A percentile compares a stretch with the other conserved stretches of the same genome.
Conservation (phyloP, 192 early-diverging fungal genomes). For the Phycomyces nitens region DNA sequence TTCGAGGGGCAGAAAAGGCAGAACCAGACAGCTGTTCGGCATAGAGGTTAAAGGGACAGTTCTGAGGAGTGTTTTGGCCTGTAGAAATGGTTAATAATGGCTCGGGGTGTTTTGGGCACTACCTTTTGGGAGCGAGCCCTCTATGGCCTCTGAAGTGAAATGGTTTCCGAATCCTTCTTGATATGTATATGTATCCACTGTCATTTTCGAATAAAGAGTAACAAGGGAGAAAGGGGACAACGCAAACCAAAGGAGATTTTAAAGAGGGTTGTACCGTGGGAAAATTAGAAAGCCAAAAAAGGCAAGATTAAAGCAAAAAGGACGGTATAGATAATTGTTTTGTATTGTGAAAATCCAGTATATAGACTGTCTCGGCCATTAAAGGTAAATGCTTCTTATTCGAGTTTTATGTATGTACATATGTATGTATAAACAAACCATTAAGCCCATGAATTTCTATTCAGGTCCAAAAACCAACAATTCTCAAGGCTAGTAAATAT, state of each 20-base stretch:
- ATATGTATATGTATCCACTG: conserved; percentile 53
- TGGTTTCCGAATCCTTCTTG: conserved; percentile 86
- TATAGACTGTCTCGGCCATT: no score
- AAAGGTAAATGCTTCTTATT: no score
- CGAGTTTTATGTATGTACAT: no score
- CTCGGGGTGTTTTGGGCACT: background rate
- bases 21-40: conserved; percentile 94
- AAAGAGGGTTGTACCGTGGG: background rate
- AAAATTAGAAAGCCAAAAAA: background rate
- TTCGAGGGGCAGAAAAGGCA: conserved; percentile 81
- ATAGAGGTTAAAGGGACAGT: conserved; percentile 84
- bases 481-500: no score
- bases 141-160: conserved; percentile 79
- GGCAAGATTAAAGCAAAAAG: no score
- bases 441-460: no score
- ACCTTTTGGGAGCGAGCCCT: conserved; percentile 80
- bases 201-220: conserved; percentile 5
- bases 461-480: no score
- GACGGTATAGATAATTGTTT: no score
- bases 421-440: no score
- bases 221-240: background rate
- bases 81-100: background rate
- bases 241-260: no score
- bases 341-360: no score
- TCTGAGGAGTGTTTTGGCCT: conserved; percentile 91